Conservation (phyloP, 306 rosid genomes). For the Castanospermum australe region DNA sequence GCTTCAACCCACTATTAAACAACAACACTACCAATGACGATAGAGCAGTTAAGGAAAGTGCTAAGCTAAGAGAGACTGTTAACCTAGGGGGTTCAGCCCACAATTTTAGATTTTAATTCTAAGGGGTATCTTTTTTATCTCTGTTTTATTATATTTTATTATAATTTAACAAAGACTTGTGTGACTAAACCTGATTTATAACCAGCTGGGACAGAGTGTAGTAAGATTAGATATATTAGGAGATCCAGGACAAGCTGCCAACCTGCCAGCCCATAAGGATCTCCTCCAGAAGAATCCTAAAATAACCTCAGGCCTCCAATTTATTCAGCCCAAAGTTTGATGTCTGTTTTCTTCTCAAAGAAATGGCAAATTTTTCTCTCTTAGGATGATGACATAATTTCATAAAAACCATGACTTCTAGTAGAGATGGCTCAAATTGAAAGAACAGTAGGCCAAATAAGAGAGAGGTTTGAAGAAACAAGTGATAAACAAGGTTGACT, state of each 20-base stretch:
- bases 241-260: background rate
- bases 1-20: background rate
- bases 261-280: background rate
- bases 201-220: background rate
- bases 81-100: background rate
- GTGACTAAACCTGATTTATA: background rate
- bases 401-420: background rate
- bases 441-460: background rate
- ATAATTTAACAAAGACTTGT: background rate
- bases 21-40: background rate
- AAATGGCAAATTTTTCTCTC: background rate
- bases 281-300: background rate
- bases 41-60: background rate
- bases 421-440: constrained; percentile 10
- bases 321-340: background rate
- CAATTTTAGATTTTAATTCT: background rate
- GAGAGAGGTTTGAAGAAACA: background rate
- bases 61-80: background rate
- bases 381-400: background rate
- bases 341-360: background rate
- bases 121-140: background rate
- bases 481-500: background rate
- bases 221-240: background rate
- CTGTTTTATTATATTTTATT: background rate
- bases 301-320: constrained; percentile 3